These are phyloP conservation scores for Aaosphaeria pasadenensis DNA, from an alignment of 2,329 filamentous ascomycete genomes.

Conservation along the genomic window DNA sequence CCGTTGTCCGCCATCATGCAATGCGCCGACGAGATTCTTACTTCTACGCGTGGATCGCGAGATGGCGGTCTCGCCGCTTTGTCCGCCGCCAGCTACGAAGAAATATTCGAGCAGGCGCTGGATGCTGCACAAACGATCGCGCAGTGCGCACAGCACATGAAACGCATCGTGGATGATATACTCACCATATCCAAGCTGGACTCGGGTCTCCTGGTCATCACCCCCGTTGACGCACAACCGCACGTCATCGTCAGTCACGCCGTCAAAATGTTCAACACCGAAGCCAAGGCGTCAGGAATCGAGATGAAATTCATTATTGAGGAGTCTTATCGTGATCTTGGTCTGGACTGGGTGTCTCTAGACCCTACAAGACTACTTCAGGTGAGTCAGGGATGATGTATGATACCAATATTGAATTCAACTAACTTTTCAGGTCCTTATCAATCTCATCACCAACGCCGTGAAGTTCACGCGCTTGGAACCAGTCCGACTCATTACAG, in stretches of 20 bases:
- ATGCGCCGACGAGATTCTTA: slow-evolving; percentile 39
- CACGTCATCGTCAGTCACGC: slow-evolving; percentile 30
- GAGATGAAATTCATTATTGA: slow-evolving; percentile 28
- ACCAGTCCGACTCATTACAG: slow-evolving; percentile 29
- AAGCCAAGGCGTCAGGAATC: slow-evolving; percentile 29
- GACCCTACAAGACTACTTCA: slow-evolving; percentile 34
- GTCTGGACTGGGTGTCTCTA: slow-evolving; percentile 38
- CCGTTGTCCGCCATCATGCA: slow-evolving; percentile 43
- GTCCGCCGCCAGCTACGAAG: slow-evolving; percentile 1
- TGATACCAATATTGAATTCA: too few species aligned
- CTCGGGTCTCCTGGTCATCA: slow-evolving; percentile 40
- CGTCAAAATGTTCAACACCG: slow-evolving; percentile 38
- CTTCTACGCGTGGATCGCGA: slow-evolving; percentile 6
- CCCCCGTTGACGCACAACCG: slow-evolving; percentile 37
- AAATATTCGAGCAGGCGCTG: slow-evolving; percentile 8
- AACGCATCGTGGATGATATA: slow-evolving; percentile 47
- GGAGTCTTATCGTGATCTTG: slow-evolving; percentile 34
- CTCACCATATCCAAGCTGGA: slow-evolving; percentile 46
- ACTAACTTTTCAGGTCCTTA: slow-evolving; percentile 15
- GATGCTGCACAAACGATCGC: slow-evolving; percentile 43
- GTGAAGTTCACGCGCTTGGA: slow-evolving; percentile 33
- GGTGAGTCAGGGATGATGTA: too few species aligned
- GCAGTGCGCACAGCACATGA: slow-evolving; percentile 44
- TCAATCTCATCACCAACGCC: slow-evolving; percentile 30
- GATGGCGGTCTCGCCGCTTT: slow-evolving; percentile 14